Evolutionary conservation across 108 stramenopile genomes (phyloP).

Genomic region (Hondaea fermentalgiana): DNA sequence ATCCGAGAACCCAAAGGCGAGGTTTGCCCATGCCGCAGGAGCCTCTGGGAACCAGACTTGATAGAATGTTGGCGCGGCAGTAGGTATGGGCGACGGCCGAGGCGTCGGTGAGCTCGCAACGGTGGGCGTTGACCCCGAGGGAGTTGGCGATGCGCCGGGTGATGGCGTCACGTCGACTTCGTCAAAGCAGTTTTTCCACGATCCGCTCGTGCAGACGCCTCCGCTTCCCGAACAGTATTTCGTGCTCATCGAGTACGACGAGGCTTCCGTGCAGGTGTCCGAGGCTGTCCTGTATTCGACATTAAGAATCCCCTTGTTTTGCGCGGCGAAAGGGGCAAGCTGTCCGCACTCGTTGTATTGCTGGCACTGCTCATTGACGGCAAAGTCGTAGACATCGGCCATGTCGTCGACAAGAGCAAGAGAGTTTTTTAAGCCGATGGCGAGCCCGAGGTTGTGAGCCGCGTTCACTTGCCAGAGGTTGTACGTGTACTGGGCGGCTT

Average conservation of each 20-base stretch:
- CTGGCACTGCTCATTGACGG: conserved; percentile 39
- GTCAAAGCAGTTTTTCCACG: not conserved
- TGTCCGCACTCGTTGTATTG: conserved; percentile 33
- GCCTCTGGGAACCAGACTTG: not conserved
- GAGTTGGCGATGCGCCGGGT: not conserved
- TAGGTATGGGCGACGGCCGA: not conserved
- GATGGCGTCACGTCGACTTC: not conserved
- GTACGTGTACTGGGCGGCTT: not conserved
- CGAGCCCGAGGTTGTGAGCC: conserved; percentile 24
- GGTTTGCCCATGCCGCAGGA: not conserved
- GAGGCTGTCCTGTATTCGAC: conserved; percentile 17
- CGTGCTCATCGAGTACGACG: not conserved
- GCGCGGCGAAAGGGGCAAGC: conserved; percentile 17
- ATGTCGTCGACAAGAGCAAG: not conserved
- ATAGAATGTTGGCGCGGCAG: not conserved
- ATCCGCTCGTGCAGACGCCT: not conserved
- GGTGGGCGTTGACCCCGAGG: not conserved
- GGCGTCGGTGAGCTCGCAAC: not conserved
- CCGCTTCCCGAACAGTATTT: not conserved
- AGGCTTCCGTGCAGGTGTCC: not conserved
- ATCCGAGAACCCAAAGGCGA: not conserved
- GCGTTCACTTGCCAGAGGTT: not conserved
- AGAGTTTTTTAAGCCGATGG: conserved; percentile 33
- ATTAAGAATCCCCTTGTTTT: conserved; percentile 34
- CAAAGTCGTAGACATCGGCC: conserved; percentile 29